These are phyloP conservation scores for Exophiala xenobiotica DNA, from an alignment of 2,329 filamentous ascomycete species.

Conservation along the genomic window DNA sequence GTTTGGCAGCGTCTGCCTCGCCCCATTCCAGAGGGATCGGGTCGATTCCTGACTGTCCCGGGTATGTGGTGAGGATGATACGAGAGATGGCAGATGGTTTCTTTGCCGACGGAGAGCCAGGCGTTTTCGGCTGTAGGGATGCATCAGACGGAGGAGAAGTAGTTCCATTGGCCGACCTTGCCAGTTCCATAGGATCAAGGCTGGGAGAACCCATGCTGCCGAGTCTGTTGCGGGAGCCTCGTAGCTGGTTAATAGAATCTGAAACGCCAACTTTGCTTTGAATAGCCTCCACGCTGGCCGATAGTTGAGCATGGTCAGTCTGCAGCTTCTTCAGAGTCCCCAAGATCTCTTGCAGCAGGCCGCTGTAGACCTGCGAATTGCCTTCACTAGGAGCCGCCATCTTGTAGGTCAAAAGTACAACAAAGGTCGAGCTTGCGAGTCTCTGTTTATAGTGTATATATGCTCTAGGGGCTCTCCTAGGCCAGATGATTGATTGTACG, in stretches of 20 bases:
- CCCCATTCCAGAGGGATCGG: constrained; percentile 90
- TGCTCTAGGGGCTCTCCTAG: too few species aligned
- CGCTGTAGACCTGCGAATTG: constrained; percentile 8
- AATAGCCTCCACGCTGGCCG: constrained; percentile 59
- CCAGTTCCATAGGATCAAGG: constrained; percentile 26
- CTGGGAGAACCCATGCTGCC: constrained; percentile 25
- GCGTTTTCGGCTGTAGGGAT: constrained; percentile 11
- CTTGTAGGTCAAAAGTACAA: too few species aligned
- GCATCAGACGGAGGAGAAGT: constrained; percentile 19
- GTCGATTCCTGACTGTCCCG: constrained; percentile 89
- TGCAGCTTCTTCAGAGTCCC: constrained; percentile 56
- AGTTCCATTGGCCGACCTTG: constrained; percentile 20
- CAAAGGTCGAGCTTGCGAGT: too few species aligned
- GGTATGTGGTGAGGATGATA: constrained; percentile 79
- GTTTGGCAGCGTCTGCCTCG: constrained; percentile 66
- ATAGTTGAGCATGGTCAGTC: constrained; percentile 55
- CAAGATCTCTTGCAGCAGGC: constrained; percentile 50
- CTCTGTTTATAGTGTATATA: too few species aligned
- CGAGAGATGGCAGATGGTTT: constrained; percentile 48
- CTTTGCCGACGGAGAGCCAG: constrained; percentile 21
- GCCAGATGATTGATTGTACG: too few species aligned
- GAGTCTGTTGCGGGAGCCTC: constrained; percentile 7
- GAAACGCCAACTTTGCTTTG: constrained; percentile 62
- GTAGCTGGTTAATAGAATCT: constrained; percentile 55
- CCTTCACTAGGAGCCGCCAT: neutral